Evolutionary conservation across 805 yeast species (phyloP), one percentile per base, ranked within the genome.

Genomic region (Kazachstania taianensis): DNA sequence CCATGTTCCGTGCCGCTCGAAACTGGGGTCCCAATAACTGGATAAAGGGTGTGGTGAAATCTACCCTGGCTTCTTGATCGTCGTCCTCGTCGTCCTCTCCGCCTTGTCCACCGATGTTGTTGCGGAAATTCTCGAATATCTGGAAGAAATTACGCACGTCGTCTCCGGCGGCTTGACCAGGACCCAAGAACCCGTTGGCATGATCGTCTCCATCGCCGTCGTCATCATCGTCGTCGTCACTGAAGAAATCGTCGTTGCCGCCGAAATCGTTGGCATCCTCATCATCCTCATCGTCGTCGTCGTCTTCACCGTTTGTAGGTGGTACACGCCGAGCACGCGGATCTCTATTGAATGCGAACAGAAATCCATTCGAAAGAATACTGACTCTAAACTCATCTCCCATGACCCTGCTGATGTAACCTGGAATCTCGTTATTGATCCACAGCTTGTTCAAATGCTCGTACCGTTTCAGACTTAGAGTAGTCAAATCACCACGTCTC

Each of bases 391-490:
- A 56, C 34, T 53, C 59, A 40, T 57, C 61, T 10, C 63, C 59
- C 52, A 55, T 50, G 2, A 52, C 50, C 38, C 71, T 50, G 30
- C 67, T 57, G 20, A 71, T 58, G 39, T 65, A 70, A 1, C 74
- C 70, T 32, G 69, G 65, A 16, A 76, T 62, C 12, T 72, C 77
- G 45, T 77, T 79, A 42, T 66, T 71, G 24, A 80, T 54, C 81
- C 83, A 82, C 30, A 71, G 52, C 33, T 67, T 67, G 45, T 71
- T 78, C 43, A 81, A 57, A 41, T 73, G 66, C 24, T 65, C 60
- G 54, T 73, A 79, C 36, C 94, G 66, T 17, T 60, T 62, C 13
- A 59, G 42, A 47, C 70, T 71, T 39, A 81, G 61, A 0, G 62
- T 62, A 0, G 83, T 83, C 22, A 66, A 48, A 37, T 68, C 72